phyloP scores from a whole-genome alignment of 371 early-diverging fungal genomes.

The Circinella umbellata region DNA sequence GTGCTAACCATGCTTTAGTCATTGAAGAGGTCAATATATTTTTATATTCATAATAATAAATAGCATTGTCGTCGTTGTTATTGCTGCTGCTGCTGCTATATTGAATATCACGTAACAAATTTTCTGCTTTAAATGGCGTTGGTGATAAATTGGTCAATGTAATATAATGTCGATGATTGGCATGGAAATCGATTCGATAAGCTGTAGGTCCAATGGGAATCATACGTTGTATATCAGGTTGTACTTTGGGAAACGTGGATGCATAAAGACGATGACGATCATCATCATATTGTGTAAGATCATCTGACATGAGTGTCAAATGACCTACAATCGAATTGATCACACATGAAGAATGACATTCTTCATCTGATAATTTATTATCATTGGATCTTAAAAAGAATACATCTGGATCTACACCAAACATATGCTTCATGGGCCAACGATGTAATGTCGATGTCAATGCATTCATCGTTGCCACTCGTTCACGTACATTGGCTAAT shows the following conservation, averaged over 20 bases:
- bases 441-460: conserved; percentile 48
- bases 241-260: conserved; percentile 33
- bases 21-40: conserved; percentile 11
- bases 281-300: conserved; percentile 26
- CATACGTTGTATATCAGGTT: conserved; percentile 15
- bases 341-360: conserved; percentile 40
- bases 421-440: conserved; percentile 50
- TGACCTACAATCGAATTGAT: conserved; percentile 49
- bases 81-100: no score
- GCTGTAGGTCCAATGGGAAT: conserved; percentile 19
- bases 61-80: neutral
- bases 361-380: conserved; percentile 41
- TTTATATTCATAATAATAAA: conserved; percentile 21
- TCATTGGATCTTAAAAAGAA: conserved; percentile 46
- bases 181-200: conserved; percentile 23
- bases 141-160: conserved; percentile 44
- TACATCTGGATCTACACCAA: conserved; percentile 57
- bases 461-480: conserved; percentile 49
- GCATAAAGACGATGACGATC: conserved; percentile 33
- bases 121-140: conserved; percentile 17
- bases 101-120: no score
- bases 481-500: conserved; percentile 49
- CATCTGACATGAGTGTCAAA: conserved; percentile 52
- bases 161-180: conserved; percentile 25
- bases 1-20: no score